phyloP scores from a whole-genome alignment of 768 basidiomycete species.

The Phlebiopsis flavidoalba region DNA sequence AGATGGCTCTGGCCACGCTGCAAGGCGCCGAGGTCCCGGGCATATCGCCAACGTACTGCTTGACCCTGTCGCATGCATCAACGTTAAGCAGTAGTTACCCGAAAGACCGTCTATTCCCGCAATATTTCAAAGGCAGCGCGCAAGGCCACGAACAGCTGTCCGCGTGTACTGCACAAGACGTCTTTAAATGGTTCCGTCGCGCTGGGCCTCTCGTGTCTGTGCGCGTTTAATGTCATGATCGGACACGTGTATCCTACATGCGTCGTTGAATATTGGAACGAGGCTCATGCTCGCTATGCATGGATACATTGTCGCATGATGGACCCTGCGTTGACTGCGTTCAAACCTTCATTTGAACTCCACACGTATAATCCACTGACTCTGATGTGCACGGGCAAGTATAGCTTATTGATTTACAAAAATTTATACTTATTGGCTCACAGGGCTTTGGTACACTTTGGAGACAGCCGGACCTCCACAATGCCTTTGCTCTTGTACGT shows the following conservation, averaged over 20 bases:
- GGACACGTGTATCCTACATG: neutral
- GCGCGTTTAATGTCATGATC: neutral
- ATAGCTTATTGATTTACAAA: neutral
- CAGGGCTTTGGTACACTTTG: slow-evolving; percentile 1
- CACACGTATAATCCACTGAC: slow-evolving; percentile 3
- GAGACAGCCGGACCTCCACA: neutral
- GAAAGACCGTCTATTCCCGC: slow-evolving; percentile 1
- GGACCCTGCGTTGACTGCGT: neutral
- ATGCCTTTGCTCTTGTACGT: neutral
- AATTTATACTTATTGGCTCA: neutral
- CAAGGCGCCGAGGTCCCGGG: neutral
- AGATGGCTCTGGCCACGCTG: slow-evolving; percentile 9
- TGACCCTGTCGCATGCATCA: neutral
- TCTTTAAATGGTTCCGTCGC: slow-evolving; percentile 2
- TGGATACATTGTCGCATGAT: neutral
- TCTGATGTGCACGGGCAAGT: slow-evolving; percentile 8
- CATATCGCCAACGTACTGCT: neutral
- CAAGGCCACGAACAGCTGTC: neutral
- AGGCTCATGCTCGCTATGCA: slow-evolving; percentile 1
- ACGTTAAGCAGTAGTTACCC: neutral
- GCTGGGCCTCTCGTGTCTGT: slow-evolving; percentile 8
- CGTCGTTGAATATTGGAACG: slow-evolving; percentile 10
- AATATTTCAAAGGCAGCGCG: neutral
- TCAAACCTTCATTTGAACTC: neutral
- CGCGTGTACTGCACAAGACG: neutral